Conservation (phyloP, 2,329 filamentous ascomycete species). For the Tolypocladium endophyticum region DNA sequence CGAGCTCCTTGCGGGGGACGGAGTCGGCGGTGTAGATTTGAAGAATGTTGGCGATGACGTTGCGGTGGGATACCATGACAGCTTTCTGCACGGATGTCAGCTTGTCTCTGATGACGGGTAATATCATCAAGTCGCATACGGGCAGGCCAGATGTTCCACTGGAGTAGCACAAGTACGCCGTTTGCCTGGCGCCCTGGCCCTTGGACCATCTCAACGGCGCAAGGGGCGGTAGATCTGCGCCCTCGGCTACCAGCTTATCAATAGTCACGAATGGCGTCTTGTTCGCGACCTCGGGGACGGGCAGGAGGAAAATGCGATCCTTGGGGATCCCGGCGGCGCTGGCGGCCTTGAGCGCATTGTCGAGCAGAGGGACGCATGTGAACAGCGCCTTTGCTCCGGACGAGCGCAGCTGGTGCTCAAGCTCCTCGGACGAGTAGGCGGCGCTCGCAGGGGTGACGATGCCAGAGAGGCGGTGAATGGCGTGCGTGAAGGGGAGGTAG, state of each 20-base stretch:
- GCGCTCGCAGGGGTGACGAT: conserved; percentile 67
- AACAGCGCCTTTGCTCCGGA: conserved; percentile 61
- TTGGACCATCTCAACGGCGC: conserved; percentile 47
- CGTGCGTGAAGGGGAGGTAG: conserved; percentile 61
- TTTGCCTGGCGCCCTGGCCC: conserved; percentile 56
- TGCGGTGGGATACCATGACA: conserved; percentile 71
- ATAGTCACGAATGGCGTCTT: conserved; percentile 50
- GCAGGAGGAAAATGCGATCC: conserved; percentile 57
- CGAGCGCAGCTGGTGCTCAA: conserved; percentile 62
- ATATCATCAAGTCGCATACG: conserved; percentile 28
- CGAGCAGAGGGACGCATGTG: conserved; percentile 57
- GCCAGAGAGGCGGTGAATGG: conserved; percentile 64
- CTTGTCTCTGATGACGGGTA: too few species aligned
- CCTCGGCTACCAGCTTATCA: conserved; percentile 54
- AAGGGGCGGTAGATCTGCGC: conserved; percentile 40
- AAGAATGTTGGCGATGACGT: conserved; percentile 67
- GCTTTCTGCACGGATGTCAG: conserved; percentile 48
- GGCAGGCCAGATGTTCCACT: conserved; percentile 72
- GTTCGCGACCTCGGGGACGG: conserved; percentile 48
- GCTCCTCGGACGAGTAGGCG: conserved; percentile 57
- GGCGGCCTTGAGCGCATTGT: conserved; percentile 54
- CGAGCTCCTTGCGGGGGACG: conserved; percentile 23
- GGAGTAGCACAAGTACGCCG: conserved; percentile 70
- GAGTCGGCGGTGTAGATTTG: conserved; percentile 43
- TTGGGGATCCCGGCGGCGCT: conserved; percentile 51